Evolutionary conservation across 352 stramenopile genomes (phyloP).

Genomic region (Elongisporangium undulatum): DNA sequence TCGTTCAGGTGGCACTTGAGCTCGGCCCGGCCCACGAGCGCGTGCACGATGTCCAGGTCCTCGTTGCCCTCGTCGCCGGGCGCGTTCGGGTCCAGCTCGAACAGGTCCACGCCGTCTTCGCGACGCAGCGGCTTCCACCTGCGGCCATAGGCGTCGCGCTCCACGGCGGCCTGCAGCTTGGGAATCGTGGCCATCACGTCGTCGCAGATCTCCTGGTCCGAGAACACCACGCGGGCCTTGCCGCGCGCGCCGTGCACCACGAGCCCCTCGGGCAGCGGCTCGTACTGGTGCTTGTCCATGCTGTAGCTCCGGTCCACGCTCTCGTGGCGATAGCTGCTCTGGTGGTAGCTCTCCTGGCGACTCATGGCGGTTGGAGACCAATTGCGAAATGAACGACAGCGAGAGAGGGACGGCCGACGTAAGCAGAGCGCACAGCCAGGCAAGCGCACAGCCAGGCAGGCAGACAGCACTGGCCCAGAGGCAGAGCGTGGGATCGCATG

Average conservation of each 20-base stretch:
- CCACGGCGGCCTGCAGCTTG: constrained; percentile 24
- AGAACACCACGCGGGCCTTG: constrained; percentile 26
- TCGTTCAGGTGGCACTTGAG: constrained; percentile 54
- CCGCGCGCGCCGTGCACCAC: constrained; percentile 23
- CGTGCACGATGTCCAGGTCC: constrained; percentile 35
- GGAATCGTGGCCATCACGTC: constrained; percentile 33
- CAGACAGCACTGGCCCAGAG: no score
- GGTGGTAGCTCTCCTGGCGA: constrained; percentile 5
- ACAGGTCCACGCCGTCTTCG: constrained; percentile 33
- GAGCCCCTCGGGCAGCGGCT: constrained; percentile 13
- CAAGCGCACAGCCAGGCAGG: no score
- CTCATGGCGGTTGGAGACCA: background rate
- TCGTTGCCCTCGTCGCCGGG: constrained; percentile 12
- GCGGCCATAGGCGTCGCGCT: constrained; percentile 35
- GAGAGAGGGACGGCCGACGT: no score
- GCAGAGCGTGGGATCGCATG: no score
- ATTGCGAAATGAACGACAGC: no score
- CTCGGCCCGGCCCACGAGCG: constrained; percentile 39
- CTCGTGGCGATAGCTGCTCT: constrained; percentile 16
- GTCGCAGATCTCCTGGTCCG: constrained; percentile 30
- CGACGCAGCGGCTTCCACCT: constrained; percentile 33
- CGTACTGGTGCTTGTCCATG: constrained; percentile 13
- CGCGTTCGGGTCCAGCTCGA: constrained; percentile 26
- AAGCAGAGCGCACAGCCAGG: no score
- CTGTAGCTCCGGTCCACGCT: constrained; percentile 2